Base-by-base conservation (phyloP, 148 eudicot species). In the Cornus kousa region DNA sequence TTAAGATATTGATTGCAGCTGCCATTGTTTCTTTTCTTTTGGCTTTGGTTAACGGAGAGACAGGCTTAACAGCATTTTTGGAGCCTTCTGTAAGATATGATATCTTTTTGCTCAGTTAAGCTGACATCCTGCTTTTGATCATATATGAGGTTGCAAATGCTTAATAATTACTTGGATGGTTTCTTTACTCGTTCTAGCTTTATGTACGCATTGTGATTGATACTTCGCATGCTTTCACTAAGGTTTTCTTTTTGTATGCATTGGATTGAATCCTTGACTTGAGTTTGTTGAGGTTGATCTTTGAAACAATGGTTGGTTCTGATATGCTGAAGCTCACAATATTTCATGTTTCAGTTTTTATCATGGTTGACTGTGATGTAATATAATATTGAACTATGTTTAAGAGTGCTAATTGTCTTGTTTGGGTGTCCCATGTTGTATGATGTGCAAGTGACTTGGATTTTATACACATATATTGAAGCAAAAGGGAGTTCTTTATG, bases 31-130 rank as follows among this genome's bases (percentile, higher is more conserved):
- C 99, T 70, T 92, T 95, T 85, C 39, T 95, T 82, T 86, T 95
- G 91, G 99, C 99, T 67, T 80, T 95, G 87, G 83, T 92, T 53
- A 89, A 95, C 88, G 99, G 99, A 75, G 99, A 95, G 73, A 95
- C 97, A 9, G 99, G 99, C 77, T 86, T 95, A 77, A 90, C 95
- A 69, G 99, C 99, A 71, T 95, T 95, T 84, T 78, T 95, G 89
- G 99, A 95, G 87, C 99, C 99, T 80, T 92, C 97, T 39, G 99
- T 95, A 86, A 88, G 98, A 77, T 68, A 57, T 64, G 16, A 9
- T 78, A 55, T 66, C 19, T 48, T 72, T 78, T 64, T 80, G 14
- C 40, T 67, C 31, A 23, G 71, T 67, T 74, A 3, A 43, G 13
- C 37, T 39, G 20, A 43, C 12, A 68, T 39, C 43, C 5, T 37